Base-by-base conservation (phyloP, 768 basidiomycete genomes). In the Hygrocybe punicea region DNA sequence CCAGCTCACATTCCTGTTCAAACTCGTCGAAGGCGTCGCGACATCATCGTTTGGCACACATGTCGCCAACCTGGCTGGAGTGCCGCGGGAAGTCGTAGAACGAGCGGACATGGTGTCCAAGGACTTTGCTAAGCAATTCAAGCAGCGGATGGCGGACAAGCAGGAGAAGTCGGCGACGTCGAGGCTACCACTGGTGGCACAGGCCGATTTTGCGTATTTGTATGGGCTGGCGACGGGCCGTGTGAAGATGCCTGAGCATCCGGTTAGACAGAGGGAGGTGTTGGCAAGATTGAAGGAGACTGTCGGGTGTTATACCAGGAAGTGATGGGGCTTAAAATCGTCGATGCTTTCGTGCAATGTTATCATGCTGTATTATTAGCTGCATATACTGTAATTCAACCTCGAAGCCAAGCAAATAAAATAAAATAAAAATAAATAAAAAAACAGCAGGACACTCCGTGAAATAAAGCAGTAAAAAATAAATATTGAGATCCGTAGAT, bases 31-130 rank as follows among this genome's bases (percentile, higher is more conserved):
- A 29, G 91, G 91, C 13, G 86, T 85, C n/a, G 91, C 93, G 0
- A 82, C 85, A 34, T 91, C 88, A 16, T 93, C 93, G 0, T 95
- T 95, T 64, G 93, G 92, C 8, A 93, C 93, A 1, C 93, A 96
- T 66, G 96, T 98, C 42, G 97, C 97, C 25, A 90, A 87, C 62
- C 81, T 99, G 45, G 97, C 96, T 3, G 97, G 96, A 5, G 93
- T 98, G 0, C 93, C 94, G 1, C 67, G 79, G 13, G 78, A 82
- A 7, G 91, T 99, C 14, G 93, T 99, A 39, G 79, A 88, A 58
- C 84, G 97, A 3, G 97, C 97, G 4, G 93, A 94, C 61, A 71
- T 82, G 23, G 84, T 98, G 47, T 97, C 95, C 13, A 83, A 83
- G 53, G 86, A 91, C 65, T 95, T 95, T 67, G 91, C 93, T 1